Evolutionary conservation across 306 rosid genomes (phyloP), one percentile per base, ranked within the genome.

Genomic region (Quercus glauca): DNA sequence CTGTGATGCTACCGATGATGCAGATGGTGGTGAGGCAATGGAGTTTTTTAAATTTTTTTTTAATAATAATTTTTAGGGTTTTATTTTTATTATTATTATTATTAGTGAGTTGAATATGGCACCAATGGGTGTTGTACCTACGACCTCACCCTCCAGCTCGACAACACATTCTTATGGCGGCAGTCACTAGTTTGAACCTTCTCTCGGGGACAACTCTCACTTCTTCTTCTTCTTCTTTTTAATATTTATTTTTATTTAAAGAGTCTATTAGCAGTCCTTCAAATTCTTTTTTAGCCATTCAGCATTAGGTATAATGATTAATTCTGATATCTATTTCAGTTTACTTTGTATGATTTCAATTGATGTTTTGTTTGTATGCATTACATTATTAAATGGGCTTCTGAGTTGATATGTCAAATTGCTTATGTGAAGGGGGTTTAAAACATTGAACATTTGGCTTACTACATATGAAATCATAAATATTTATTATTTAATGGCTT

Each of bases 11-110:
- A 80, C 91, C 70, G 85, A 86, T 59, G 90, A 86, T 73, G 95
- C 13, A 14, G 91, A 88, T 83, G 97, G 80, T 70, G 98, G 98
- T 94, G 81, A 91, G 93, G 55, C 26, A 73, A 69, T 64, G 45
- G 28, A 68, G 29, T 73, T 7, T 78, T 65, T 14, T 61, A 75
- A 0, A 0, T 11, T 19, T 57, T 58, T 56, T 76, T 5, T 76
- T 33, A 59, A 23, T 59, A 59, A 59, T 59, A 59, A 7, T 59
- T 14, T 4, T 59, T 31, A 29, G 45, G 21, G 3, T 5, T 29
- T 5, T 14, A 1, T 17, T 49, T 3, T 13, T 17, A 67, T 45
- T 49, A 13, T 12, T 23, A 23, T 23, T 23, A 23, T 23, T 23
- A 23, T 23, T 23, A 23, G 8, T 49, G 4, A 49, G 15, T 49